Percentiles rank a stretch among this genome's conserved stretches.
These are phyloP conservation scores for Globisporangium perplexum DNA, from an alignment of 352 stramenopile species.

Conservation along the genomic window DNA sequence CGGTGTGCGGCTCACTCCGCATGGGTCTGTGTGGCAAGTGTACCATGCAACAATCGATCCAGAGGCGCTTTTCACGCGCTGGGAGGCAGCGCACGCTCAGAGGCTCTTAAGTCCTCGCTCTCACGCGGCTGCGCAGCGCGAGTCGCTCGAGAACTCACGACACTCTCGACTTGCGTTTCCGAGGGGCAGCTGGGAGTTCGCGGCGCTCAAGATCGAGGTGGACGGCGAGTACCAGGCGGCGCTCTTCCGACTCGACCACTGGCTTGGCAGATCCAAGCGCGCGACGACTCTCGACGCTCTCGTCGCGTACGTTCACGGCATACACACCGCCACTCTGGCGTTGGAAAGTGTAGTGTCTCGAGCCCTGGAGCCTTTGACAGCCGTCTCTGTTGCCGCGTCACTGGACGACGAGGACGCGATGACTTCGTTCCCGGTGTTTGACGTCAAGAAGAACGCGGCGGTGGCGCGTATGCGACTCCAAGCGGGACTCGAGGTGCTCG, in stretches of 20 bases:
- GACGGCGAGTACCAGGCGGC: constrained; percentile 45
- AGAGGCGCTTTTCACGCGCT: constrained; percentile 13
- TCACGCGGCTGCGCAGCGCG: no score
- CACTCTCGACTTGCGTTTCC: constrained; percentile 12
- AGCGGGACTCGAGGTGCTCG: constrained; percentile 16
- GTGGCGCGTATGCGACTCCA: constrained; percentile 41
- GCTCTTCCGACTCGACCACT: constrained; percentile 35
- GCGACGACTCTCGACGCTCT: constrained; percentile 22
- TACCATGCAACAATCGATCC: constrained; percentile 3
- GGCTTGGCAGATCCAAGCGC: constrained; percentile 22
- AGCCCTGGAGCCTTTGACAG: background rate
- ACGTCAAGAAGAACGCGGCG: constrained; percentile 43
- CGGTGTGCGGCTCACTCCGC: constrained; percentile 28
- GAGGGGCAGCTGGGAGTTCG: constrained; percentile 52
- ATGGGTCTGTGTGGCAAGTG: constrained; percentile 47
- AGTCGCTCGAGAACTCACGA: background rate
- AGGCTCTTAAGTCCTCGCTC: background rate
- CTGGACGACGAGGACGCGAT: background rate
- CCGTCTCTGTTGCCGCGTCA: background rate
- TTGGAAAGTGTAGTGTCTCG: constrained; percentile 6
- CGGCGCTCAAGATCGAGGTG: constrained; percentile 35
- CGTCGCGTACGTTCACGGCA: constrained; percentile 24
- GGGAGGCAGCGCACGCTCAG: constrained; percentile 7
- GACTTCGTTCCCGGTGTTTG: constrained; percentile 45
- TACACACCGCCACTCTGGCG: constrained; percentile 18